Evolutionary conservation across 2,329 filamentous ascomycete species (phyloP).

Genomic region (Penicillium brevicompactum): DNA sequence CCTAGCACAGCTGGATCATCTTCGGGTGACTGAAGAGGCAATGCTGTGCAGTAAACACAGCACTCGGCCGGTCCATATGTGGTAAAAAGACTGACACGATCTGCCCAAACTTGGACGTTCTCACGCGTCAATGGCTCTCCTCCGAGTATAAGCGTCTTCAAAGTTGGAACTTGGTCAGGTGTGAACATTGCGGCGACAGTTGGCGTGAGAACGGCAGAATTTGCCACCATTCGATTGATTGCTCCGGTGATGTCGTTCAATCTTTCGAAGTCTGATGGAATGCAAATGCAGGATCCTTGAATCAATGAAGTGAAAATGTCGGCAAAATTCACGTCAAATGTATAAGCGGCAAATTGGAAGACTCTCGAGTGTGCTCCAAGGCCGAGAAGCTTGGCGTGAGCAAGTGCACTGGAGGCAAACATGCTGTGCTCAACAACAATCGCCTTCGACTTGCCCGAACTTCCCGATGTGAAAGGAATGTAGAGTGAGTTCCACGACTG

Average conservation of each 20-base stretch:
- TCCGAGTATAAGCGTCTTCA: not conserved
- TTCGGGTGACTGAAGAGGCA: not conserved
- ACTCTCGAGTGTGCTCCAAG: not conserved
- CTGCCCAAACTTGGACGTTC: not conserved
- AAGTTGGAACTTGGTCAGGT: not conserved
- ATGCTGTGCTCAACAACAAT: slow-evolving; percentile 38
- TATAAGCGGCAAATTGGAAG: slow-evolving; percentile 12
- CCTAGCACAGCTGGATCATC: not conserved
- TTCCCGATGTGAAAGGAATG: slow-evolving; percentile 49
- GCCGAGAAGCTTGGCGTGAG: not conserved
- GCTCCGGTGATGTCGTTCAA: no score
- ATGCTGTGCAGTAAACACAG: not conserved
- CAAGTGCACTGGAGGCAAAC: slow-evolving; percentile 30
- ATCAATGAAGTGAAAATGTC: slow-evolving; percentile 7
- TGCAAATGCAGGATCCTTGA: slow-evolving; percentile 44
- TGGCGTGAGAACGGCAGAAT: not conserved
- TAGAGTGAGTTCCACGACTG: slow-evolving; percentile 27
- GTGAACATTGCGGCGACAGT: not conserved
- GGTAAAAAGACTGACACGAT: not conserved
- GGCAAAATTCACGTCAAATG: slow-evolving; percentile 7
- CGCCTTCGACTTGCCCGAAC: slow-evolving; percentile 47
- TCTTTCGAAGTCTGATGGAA: slow-evolving; percentile 42
- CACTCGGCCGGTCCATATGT: slow-evolving; percentile 4
- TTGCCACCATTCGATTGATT: no score
- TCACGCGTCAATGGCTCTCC: not conserved